Evolutionary conservation across 2,329 filamentous ascomycete species (phyloP).

Genomic region (Chaetomium strumarium): DNA sequence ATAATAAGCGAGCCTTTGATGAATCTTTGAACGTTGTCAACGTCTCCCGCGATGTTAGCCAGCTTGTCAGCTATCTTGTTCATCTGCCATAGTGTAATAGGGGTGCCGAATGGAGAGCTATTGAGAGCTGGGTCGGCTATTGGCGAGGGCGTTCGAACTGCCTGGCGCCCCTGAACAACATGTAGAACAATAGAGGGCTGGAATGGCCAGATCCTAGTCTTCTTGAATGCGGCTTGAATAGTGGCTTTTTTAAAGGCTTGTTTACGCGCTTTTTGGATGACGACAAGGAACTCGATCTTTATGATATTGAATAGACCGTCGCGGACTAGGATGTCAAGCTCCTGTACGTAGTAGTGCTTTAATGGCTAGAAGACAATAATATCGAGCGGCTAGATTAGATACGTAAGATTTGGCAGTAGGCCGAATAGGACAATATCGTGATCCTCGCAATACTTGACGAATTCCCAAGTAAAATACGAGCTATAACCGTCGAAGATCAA

Average conservation of each 20-base stretch:
- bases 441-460: too few species aligned
- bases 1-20: not conserved
- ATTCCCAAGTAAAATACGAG: too few species aligned
- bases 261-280: not conserved
- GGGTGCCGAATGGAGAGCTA: not conserved
- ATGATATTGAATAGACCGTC: not conserved
- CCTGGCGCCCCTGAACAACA: not conserved
- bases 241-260: too few species aligned
- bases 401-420: too few species aligned
- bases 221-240: not conserved
- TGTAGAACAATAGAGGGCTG: not conserved
- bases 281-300: slow-evolving; percentile 1
- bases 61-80: not conserved
- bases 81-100: not conserved
- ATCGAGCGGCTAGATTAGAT: too few species aligned
- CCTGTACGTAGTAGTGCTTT: not conserved
- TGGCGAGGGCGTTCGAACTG: not conserved
- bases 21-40: not conserved
- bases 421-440: too few species aligned
- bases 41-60: not conserved
- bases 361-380: too few species aligned
- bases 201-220: not conserved
- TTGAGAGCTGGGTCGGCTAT: not conserved
- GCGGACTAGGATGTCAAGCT: not conserved
- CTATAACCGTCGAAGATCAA: too few species aligned